Evolutionary conservation across 139 green algal genomes (phyloP), one percentile per base, ranked within the genome.

Genomic region (Desmodesmus armatus): DNA sequence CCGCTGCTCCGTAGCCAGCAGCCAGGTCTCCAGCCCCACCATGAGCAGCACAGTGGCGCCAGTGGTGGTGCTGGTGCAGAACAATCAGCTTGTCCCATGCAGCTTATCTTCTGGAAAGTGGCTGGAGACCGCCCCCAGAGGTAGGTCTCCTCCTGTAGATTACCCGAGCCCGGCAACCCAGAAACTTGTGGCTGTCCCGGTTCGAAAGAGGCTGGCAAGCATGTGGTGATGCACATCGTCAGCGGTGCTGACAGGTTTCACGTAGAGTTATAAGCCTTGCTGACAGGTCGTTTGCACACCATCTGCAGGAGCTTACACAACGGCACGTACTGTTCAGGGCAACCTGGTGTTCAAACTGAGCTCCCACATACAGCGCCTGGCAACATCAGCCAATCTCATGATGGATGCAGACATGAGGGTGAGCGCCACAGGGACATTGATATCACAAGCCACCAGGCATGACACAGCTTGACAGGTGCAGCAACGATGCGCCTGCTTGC

Each of bases 231-330:
- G n/a, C n/a, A n/a, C n/a, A n/a, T n/a, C n/a, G n/a, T n/a, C n/a
- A n/a, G n/a, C n/a, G n/a, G n/a, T n/a, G n/a, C n/a, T n/a, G n/a
- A n/a, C n/a, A n/a, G n/a, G n/a, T n/a, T n/a, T n/a, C n/a, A n/a
- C n/a, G n/a, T n/a, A n/a, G n/a, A n/a, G n/a, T n/a, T n/a, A n/a
- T n/a, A n/a, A n/a, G n/a, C n/a, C n/a, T n/a, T n/a, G n/a, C n/a
- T n/a, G n/a, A n/a, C n/a, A n/a, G n/a, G n/a, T n/a, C n/a, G n/a
- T n/a, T n/a, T n/a, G n/a, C n/a, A n/a, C n/a, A n/a, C n/a, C n/a
- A n/a, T n/a, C n/a, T 80, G 73, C 85, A 92, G 92, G 92, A 19
- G 92, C 92, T 6, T 95, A 95, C 87, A 95, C 92, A 21, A 93
- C 91, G 21, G 88, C 89, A 2, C 84, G 92, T 27, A 95, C 92